Evolutionary conservation across 208 protist species (phyloP).

Genomic region (Trypanosoma theileri): DNA sequence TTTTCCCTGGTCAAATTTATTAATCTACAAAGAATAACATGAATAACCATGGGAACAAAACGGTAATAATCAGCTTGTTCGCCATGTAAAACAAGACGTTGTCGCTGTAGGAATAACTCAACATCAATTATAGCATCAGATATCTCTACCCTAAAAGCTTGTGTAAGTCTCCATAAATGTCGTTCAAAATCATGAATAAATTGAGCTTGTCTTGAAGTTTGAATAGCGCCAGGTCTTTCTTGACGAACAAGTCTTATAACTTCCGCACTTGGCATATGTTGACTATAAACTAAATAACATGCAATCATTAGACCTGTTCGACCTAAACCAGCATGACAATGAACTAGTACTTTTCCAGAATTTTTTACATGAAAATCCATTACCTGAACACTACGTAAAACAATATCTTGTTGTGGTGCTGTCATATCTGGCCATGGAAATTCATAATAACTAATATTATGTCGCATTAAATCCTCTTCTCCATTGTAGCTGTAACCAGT

Average conservation of each 20-base stretch:
- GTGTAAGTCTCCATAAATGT: conserved; percentile 79
- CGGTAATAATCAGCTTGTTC: conserved; percentile 75
- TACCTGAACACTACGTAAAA: conserved; percentile 88
- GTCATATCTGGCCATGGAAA: conserved; percentile 93
- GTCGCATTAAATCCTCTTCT: conserved; percentile 82
- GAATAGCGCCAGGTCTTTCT: conserved; percentile 76
- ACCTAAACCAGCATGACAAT: conserved; percentile 92
- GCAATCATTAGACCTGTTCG: conserved; percentile 91
- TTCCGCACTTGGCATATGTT: conserved; percentile 67
- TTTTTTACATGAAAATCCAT: conserved; percentile 91
- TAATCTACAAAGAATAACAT: conserved; percentile 72
- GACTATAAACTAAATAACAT: conserved; percentile 88
- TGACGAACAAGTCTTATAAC: conserved; percentile 77
- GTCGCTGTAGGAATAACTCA: conserved; percentile 74
- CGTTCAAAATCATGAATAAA: conserved; percentile 89
- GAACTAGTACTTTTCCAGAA: conserved; percentile 83
- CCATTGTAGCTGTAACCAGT: conserved; percentile 91
- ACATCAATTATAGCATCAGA: conserved; percentile 77
- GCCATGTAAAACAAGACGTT: conserved; percentile 80
- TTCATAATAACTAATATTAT: conserved; percentile 88
- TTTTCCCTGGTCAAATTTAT: conserved; percentile 56
- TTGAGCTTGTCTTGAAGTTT: conserved; percentile 79
- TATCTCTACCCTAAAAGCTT: conserved; percentile 77
- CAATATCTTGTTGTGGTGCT: conserved; percentile 83
- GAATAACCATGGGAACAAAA: conserved; percentile 74